Base-by-base conservation (phyloP, 345 rosid species). In the Euclidium syriacum region DNA sequence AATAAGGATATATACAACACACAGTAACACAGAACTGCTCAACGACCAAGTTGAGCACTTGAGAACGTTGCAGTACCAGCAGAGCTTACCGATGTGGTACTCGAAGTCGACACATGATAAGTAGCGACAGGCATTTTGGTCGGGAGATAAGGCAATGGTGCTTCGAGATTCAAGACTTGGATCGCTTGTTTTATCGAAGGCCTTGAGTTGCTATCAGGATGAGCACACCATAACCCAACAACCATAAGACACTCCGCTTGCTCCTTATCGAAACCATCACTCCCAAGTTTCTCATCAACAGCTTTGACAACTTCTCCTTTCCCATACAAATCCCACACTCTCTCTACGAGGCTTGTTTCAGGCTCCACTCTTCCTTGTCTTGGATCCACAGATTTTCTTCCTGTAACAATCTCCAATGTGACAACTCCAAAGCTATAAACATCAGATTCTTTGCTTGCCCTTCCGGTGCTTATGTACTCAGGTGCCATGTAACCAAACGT, bases 141-240 rank as follows among this genome's bases (percentile, higher is more conserved):
- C 0, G 84, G 81, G 6, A 85, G 81, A 55, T 42, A 66, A 25
- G 88, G 92, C 58, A 69, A 23, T 1, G 58, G 68, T 4, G 64
- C 67, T 65, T 78, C 80, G 9, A 75, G 74, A 54, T 74, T 78
- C 39, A 81, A 65, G 18, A 77, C 85, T 20, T 81, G 78, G 29
- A 86, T 74, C 0, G 74, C 85, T 56, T 81, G 86, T 59, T 77
- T 68, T 12, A 85, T 78, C 0, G 85, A 72, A 3, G 86, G 88
- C 65, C 81, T 70, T 4, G 58, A 57, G 30, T 10, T 67, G 7
- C 58, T 36, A 63, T 81, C 83, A 19, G 86, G 89, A 60, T 80
- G 82, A 53, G 85, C 77, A 67, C 90, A 82, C 88, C 85, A 84
- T 32, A 84, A 18, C 1, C 90, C 88, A 7, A 76, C 78, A 38